Percentiles rank a stretch among this genome's conserved stretches.
Evolutionary conservation across 2,329 filamentous ascomycete species (phyloP).

Genomic region (Colletotrichum chrysophilum): DNA sequence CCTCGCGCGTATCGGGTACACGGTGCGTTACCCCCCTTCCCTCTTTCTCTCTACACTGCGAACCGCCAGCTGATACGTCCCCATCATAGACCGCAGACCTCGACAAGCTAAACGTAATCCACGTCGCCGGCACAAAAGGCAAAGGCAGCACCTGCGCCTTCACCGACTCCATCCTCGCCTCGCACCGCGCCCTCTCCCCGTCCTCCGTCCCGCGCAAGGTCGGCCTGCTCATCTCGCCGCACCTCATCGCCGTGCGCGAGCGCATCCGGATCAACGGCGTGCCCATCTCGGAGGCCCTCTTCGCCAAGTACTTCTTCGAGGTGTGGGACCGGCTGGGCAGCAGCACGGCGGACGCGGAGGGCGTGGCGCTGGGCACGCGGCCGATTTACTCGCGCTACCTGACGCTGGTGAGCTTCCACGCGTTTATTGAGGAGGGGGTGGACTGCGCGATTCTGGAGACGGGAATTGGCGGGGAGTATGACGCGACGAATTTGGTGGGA

Average conservation of each 20-base stretch:
- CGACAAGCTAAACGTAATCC: constrained; percentile 61
- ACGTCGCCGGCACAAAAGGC: constrained; percentile 93
- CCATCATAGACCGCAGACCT: constrained; percentile 36
- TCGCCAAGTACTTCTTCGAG: constrained; percentile 82
- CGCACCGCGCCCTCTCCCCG: constrained; percentile 5
- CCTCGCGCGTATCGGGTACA: constrained; percentile 47
- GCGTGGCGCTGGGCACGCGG: constrained; percentile 67
- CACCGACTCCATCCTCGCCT: constrained; percentile 73
- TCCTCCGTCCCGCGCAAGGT: constrained; percentile 45
- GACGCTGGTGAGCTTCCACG: constrained; percentile 86
- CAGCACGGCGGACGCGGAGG: constrained; percentile 45
- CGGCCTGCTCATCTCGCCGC: constrained; percentile 86
- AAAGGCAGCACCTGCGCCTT: constrained; percentile 91
- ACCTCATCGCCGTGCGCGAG: constrained; percentile 83
- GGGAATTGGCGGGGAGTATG: constrained; percentile 92
- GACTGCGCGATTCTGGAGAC: constrained; percentile 86
- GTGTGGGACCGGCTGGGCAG: constrained; percentile 71
- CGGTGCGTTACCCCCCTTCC: not conserved
- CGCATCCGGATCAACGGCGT: constrained; percentile 80
- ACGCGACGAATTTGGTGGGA: constrained; percentile 83
- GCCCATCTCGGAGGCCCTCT: constrained; percentile 71
- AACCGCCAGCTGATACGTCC: not conserved
- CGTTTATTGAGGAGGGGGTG: constrained; percentile 79
- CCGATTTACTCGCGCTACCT: constrained; percentile 93
- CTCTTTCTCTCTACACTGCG: too few species aligned